Evolutionary conservation across 805 yeast genomes (phyloP).

Genomic region (Spathaspora arborariae): DNA sequence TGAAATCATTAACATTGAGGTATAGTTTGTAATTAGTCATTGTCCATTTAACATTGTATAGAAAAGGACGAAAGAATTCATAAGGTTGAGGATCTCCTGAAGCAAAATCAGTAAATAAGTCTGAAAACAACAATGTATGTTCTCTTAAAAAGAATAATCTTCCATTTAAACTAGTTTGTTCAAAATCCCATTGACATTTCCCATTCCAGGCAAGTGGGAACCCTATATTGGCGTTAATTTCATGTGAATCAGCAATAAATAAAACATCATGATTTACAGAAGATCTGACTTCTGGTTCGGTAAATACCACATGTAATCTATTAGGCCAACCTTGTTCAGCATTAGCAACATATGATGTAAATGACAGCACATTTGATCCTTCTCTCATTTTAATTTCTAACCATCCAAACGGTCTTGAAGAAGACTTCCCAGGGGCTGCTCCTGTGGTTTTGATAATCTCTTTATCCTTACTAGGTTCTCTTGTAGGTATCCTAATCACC

Average conservation of each 20-base stretch:
- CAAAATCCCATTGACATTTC: constrained; percentile 62
- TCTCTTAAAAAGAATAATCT: constrained; percentile 73
- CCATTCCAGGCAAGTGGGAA: constrained; percentile 87
- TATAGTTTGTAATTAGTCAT: constrained; percentile 54
- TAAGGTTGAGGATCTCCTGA: constrained; percentile 70
- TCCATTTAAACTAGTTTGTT: constrained; percentile 47
- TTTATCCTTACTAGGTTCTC: constrained; percentile 78
- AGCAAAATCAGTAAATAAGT: constrained; percentile 70
- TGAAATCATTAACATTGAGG: constrained; percentile 80
- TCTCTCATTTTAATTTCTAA: constrained; percentile 62
- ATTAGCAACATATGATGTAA: constrained; percentile 51
- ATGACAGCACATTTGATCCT: constrained; percentile 47
- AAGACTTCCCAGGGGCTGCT: constrained; percentile 4
- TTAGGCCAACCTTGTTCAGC: constrained; percentile 53
- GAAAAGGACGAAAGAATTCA: constrained; percentile 71
- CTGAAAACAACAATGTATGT: constrained; percentile 71
- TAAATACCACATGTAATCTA: constrained; percentile 41
- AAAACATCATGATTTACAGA: constrained; percentile 87
- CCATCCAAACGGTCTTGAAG: constrained; percentile 84
- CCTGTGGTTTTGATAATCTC: constrained; percentile 17
- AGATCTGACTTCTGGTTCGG: constrained; percentile 62
- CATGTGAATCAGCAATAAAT: constrained; percentile 57
- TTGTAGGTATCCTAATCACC: constrained; percentile 70
- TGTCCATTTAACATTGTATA: constrained; percentile 59
- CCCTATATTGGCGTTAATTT: constrained; percentile 52